Conservation (phyloP, 2,329 filamentous ascomycete genomes). For the Sclerotinia trifoliorum region DNA sequence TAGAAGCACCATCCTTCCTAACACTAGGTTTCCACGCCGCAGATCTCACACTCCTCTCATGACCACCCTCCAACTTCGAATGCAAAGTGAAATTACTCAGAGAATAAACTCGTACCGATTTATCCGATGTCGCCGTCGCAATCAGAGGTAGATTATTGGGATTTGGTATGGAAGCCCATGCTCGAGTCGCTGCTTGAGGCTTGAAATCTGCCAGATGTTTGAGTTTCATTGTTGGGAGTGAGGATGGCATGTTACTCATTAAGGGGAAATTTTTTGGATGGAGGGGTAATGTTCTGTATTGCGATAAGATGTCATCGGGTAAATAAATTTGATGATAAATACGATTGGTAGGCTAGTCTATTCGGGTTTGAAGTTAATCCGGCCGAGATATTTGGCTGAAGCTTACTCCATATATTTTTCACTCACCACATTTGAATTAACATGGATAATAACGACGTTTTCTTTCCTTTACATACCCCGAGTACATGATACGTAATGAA, state of each 20-base stretch:
- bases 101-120: constrained; percentile 86
- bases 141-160: constrained; percentile 76
- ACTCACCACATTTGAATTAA: background rate
- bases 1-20: constrained; percentile 58
- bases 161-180: constrained; percentile 84
- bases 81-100: constrained; percentile 77
- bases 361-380: background rate
- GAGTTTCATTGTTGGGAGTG: constrained; percentile 10
- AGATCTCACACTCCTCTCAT: constrained; percentile 84
- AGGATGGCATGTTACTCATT: background rate
- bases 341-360: background rate
- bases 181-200: constrained; percentile 63
- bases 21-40: constrained; percentile 82
- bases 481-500: too few species aligned
- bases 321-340: constrained; percentile 6
- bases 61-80: constrained; percentile 78
- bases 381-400: background rate
- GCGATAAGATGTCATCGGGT: constrained; percentile 4
- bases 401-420: background rate
- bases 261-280: constrained; percentile 19
- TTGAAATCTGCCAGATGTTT: constrained; percentile 38
- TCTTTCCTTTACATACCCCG: background rate
- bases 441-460: background rate
- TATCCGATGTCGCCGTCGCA: constrained; percentile 83
- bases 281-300: constrained; percentile 21